Conservation (phyloP, 2,329 filamentous ascomycete species). For the Colletotrichum sp. region DNA sequence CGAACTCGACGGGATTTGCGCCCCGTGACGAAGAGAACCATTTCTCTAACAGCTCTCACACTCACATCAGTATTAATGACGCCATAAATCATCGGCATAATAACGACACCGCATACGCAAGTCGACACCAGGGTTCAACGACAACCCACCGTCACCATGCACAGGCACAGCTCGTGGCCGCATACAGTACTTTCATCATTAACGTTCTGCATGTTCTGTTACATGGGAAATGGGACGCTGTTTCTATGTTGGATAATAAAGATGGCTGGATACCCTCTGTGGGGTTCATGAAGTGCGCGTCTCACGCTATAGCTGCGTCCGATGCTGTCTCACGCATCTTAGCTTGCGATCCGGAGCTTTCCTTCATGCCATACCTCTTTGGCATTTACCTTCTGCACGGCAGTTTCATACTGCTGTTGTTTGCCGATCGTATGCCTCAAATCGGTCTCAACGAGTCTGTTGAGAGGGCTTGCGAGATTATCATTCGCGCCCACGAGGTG, state of each 20-base stretch:
- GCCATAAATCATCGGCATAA: neutral
- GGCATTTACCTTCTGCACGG: conserved; percentile 58
- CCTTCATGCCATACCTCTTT: conserved; percentile 58
- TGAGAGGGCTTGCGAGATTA: conserved; percentile 53
- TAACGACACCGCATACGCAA: neutral
- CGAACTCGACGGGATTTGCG: neutral
- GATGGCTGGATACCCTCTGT: conserved; percentile 54
- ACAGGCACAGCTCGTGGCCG: neutral
- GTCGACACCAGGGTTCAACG: neutral
- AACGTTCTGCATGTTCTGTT: neutral
- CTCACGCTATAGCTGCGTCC: conserved; percentile 51
- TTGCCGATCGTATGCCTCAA: conserved; percentile 54
- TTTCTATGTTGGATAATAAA: conserved; percentile 42
- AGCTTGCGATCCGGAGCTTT: conserved; percentile 51
- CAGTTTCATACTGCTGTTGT: conserved; percentile 53
- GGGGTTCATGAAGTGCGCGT: conserved; percentile 49
- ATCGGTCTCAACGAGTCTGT: conserved; percentile 49
- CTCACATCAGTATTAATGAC: neutral
- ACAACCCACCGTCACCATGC: neutral
- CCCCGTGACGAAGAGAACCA: neutral
- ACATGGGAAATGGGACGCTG: neutral
- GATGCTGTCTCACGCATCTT: conserved; percentile 51
- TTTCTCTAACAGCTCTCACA: neutral
- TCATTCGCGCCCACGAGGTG: conserved; percentile 55
- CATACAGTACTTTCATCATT: neutral